These are phyloP conservation scores for Hanseniaspora nectarophila DNA, from an alignment of 805 yeast genomes.

Conservation along the genomic window DNA sequence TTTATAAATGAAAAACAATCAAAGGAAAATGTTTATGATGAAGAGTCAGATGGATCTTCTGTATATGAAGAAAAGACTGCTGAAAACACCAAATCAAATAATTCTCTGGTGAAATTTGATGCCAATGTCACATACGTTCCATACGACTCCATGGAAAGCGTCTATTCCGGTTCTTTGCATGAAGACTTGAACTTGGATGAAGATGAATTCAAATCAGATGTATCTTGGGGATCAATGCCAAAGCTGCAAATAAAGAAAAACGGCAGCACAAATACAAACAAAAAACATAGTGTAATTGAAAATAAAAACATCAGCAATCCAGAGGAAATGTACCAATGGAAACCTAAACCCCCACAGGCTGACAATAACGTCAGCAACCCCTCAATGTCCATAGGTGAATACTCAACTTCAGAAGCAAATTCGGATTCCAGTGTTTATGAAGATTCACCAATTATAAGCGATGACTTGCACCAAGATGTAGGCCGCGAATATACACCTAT, in stretches of 20 bases:
- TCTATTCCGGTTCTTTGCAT: conserved; percentile 10
- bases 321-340: conserved; percentile 17
- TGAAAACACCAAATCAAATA: not conserved
- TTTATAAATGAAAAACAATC: conserved; percentile 63
- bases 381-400: conserved; percentile 36
- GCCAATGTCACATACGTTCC: conserved; percentile 11
- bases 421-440: conserved; percentile 29
- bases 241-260: conserved; percentile 24
- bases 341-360: conserved; percentile 20
- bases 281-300: conserved; percentile 10
- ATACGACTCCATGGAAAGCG: conserved; percentile 7
- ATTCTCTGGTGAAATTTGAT: not conserved
- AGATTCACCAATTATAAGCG: conserved; percentile 19
- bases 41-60: not conserved
- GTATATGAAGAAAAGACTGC: not conserved
- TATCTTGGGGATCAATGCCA: conserved; percentile 26
- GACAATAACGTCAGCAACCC: conserved; percentile 24
- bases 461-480: conserved; percentile 34
- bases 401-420: conserved; percentile 31
- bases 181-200: conserved; percentile 25
- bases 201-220: conserved; percentile 26
- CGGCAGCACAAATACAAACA: conserved; percentile 2
- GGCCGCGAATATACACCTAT: conserved; percentile 48
- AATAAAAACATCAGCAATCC: conserved; percentile 7
- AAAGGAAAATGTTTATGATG: not conserved